A percentile compares a stretch with the other conserved stretches of the same genome.
Conservation (phyloP, 148 eudicot genomes). For the Chenopodium album region DNA sequence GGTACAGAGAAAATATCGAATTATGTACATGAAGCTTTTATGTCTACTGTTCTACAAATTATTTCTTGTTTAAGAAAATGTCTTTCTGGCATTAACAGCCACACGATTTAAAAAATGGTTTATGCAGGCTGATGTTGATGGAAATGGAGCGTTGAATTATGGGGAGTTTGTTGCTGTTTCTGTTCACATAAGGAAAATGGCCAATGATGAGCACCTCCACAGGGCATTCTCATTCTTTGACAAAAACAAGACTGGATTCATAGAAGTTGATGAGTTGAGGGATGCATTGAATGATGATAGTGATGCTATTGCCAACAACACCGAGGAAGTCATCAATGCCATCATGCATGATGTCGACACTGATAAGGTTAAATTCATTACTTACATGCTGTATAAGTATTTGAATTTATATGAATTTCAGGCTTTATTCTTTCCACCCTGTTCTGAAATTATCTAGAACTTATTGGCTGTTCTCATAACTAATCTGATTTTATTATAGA, state of each 20-base stretch:
- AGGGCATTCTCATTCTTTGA: constrained; percentile 73
- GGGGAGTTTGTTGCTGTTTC: constrained; percentile 70
- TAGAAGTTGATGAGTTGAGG: constrained; percentile 71
- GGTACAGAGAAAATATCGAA: neutral
- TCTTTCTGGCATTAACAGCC: neutral
- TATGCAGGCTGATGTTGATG: constrained; percentile 71
- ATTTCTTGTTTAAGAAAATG: neutral
- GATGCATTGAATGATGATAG: constrained; percentile 62
- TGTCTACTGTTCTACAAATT: neutral
- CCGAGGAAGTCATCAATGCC: constrained; percentile 61
- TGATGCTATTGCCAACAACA: constrained; percentile 38
- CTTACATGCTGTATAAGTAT: neutral
- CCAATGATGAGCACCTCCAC: constrained; percentile 72
- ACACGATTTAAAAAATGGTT: constrained; percentile 3
- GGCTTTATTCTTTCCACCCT: neutral
- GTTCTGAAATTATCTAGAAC: neutral
- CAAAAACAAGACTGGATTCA: constrained; percentile 62
- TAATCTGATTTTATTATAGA: neutral
- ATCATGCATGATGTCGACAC: constrained; percentile 83
- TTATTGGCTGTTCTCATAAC: neutral
- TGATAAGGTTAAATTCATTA: constrained; percentile 51
- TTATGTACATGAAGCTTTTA: neutral
- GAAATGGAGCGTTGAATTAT: constrained; percentile 63
- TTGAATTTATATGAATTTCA: neutral
- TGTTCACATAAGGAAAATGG: constrained; percentile 66